Percentiles rank a stretch among this genome's conserved stretches.
phyloP scores from a whole-genome alignment of 192 early-diverging fungal species.

The Radiomyces spectabilis region DNA sequence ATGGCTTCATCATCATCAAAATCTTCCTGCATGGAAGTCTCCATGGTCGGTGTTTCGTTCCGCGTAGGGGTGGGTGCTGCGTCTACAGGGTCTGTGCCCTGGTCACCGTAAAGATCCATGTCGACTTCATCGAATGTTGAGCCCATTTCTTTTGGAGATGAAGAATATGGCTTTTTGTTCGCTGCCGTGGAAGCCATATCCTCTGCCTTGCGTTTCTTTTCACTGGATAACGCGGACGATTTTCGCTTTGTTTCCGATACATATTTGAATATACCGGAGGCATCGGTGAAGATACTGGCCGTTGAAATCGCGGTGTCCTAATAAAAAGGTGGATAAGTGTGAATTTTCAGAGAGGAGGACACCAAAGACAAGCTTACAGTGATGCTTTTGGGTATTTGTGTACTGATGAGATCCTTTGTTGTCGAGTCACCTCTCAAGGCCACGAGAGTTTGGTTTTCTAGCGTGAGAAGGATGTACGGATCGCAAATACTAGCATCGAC shows the following conservation, averaged over 20 bases:
- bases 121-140: slow-evolving; percentile 35
- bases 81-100: not conserved
- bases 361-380: slow-evolving; percentile 27
- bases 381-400: slow-evolving; percentile 29
- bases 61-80: not conserved
- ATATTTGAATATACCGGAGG: slow-evolving; percentile 20
- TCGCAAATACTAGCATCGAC: slow-evolving; percentile 69
- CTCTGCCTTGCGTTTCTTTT: slow-evolving; percentile 11
- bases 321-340: not conserved
- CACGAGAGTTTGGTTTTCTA: slow-evolving; percentile 52
- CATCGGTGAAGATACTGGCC: slow-evolving; percentile 46
- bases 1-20: slow-evolving; percentile 47
- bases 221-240: not conserved
- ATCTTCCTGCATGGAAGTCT: slow-evolving; percentile 23
- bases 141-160: not conserved
- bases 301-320: slow-evolving; percentile 24
- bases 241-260: not conserved
- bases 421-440: slow-evolving; percentile 53
- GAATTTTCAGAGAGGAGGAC: not conserved
- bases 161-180: not conserved
- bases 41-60: not conserved
- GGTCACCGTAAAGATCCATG: slow-evolving; percentile 35
- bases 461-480: slow-evolving; percentile 71
- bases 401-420: slow-evolving; percentile 30
- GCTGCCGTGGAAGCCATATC: not conserved